phyloP scores from a whole-genome alignment of 2,329 filamentous ascomycete species.

The Aaosphaeria pasadenensis region DNA sequence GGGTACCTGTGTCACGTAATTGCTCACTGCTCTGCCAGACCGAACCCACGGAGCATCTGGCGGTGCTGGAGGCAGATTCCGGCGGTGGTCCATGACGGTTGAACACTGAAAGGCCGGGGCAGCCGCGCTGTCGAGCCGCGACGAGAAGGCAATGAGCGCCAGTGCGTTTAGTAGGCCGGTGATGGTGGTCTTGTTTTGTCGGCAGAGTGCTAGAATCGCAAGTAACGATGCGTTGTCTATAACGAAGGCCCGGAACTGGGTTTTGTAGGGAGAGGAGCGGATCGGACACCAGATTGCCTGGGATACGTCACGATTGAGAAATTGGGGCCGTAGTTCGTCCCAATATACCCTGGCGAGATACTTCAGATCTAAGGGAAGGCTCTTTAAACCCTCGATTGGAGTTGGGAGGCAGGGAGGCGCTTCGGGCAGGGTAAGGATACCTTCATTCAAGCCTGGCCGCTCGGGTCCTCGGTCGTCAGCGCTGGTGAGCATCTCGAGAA shows the following conservation, averaged over 20 bases:
- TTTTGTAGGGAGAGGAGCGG: constrained; percentile 6
- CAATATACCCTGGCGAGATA: constrained; percentile 5
- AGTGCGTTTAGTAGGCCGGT: constrained; percentile 13
- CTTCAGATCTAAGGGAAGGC: constrained; percentile 5
- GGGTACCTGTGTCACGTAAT: constrained; percentile 12
- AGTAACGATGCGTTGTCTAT: constrained; percentile 3
- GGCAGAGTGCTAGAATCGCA: constrained; percentile 8
- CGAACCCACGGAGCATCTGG: constrained; percentile 7
- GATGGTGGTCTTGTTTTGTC: constrained; percentile 10
- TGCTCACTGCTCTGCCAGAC: constrained; percentile 12
- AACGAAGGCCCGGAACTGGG: constrained; percentile 9
- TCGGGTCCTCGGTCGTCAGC: background rate
- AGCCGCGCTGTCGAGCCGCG: constrained; percentile 1
- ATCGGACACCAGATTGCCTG: constrained; percentile 8
- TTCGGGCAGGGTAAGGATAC: constrained; percentile 9
- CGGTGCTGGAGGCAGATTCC: constrained; percentile 7
- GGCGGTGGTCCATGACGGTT: constrained; percentile 12
- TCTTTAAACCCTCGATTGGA: constrained; percentile 8
- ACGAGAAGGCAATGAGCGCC: constrained; percentile 7
- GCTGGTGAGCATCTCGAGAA: constrained; percentile 9
- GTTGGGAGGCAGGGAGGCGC: constrained; percentile 8
- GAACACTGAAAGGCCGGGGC: constrained; percentile 7
- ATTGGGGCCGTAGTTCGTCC: constrained; percentile 9
- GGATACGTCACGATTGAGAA: constrained; percentile 1
- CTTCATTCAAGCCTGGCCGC: constrained; percentile 2